phyloP scores from a whole-genome alignment of 306 rosid species.

The Trifolium subterraneum region DNA sequence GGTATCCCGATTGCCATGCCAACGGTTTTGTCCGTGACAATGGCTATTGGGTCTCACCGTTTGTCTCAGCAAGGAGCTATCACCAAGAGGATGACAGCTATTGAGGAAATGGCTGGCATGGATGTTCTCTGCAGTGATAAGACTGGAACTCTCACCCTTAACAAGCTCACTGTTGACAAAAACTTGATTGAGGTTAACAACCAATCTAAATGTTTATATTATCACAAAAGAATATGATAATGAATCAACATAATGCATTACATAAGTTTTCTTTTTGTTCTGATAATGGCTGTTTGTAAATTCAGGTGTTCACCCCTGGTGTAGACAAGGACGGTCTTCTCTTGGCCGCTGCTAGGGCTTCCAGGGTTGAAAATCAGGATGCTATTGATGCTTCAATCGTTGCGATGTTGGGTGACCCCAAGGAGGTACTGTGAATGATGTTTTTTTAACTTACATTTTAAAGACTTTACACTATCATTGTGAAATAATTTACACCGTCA shows the following conservation, averaged over 20 bases:
- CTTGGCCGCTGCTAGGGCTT: constrained; percentile 80
- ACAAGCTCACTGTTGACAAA: constrained; percentile 88
- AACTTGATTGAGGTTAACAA: constrained; percentile 71
- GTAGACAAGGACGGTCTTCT: constrained; percentile 64
- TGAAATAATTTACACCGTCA: too few relatives aligned
- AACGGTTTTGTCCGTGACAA: constrained; percentile 90
- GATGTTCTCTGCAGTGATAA: constrained; percentile 96
- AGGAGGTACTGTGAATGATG: constrained; percentile 60
- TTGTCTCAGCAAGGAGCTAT: constrained; percentile 91
- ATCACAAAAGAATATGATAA: background rate
- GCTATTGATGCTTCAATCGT: constrained; percentile 92
- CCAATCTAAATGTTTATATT: background rate
- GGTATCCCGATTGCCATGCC: constrained; percentile 99
- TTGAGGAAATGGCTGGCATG: constrained; percentile 98
- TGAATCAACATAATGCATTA: background rate
- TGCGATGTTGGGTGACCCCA: constrained; percentile 80
- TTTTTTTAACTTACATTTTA: too few relatives aligned
- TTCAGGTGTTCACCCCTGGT: constrained; percentile 59
- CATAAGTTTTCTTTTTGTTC: background rate
- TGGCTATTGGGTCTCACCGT: constrained; percentile 96
- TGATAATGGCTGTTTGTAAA: constrained; percentile 33
- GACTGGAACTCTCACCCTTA: constrained; percentile 95
- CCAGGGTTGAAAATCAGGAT: constrained; percentile 85
- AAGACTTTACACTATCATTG: too few relatives aligned
- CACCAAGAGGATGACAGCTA: constrained; percentile 97